phyloP scores from a whole-genome alignment of 805 yeast species.

The Cyberlindnera samutprakarnensis region DNA sequence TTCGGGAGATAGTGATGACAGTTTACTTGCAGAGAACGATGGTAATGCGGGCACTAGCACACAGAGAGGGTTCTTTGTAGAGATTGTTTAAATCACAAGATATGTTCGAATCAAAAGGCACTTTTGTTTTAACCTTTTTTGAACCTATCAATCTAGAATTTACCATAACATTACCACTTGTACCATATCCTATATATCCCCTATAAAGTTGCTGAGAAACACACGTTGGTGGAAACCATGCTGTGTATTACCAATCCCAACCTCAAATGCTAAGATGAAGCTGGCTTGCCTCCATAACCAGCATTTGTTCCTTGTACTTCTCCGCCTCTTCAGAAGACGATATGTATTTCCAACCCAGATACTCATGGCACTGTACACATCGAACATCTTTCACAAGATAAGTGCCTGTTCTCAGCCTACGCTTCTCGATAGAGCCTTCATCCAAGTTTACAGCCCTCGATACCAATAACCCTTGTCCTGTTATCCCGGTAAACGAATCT shows the following conservation, averaged over 20 bases:
- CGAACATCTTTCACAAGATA: conserved; percentile 49
- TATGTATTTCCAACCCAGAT: conserved; percentile 61
- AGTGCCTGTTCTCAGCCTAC: conserved; percentile 53
- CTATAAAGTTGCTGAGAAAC: too few species aligned
- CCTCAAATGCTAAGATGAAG: too few species aligned
- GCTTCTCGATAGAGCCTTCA: conserved; percentile 28
- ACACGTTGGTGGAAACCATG: too few species aligned
- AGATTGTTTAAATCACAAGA: conserved; percentile 20
- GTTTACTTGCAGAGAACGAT: conserved; percentile 9
- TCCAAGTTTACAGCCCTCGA: conserved; percentile 37
- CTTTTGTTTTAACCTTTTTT: too few species aligned
- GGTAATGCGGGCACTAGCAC: conserved; percentile 2
- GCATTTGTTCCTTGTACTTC: conserved; percentile 55
- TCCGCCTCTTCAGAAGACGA: conserved; percentile 38
- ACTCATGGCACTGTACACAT: conserved; percentile 46
- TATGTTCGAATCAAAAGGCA: too few species aligned
- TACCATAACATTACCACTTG: too few species aligned
- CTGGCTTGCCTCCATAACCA: conserved; percentile 30
- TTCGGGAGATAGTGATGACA: conserved; percentile 19
- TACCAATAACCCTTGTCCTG: conserved; percentile 53
- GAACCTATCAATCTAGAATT: too few species aligned
- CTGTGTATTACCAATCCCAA: too few species aligned
- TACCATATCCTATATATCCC: too few species aligned
- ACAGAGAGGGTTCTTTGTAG: conserved; percentile 22
- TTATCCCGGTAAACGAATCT: conserved; percentile 42